Base-by-base conservation (phyloP, 345 rosid species). In the Eutrema japonicum region DNA sequence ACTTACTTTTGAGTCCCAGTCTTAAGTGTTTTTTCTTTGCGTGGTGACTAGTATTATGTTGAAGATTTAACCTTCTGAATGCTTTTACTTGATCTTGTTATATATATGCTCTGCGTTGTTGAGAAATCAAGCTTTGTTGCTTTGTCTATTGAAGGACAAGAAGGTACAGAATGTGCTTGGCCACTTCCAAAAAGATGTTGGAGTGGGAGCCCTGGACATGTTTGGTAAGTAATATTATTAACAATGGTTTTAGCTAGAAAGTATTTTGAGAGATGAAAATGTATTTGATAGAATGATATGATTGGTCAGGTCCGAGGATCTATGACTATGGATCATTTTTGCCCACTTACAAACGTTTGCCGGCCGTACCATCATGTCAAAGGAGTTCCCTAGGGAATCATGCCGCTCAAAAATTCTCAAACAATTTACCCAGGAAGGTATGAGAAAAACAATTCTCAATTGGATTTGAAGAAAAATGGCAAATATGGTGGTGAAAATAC, bases 241-340 rank as follows among this genome's bases (percentile, higher is more conserved):
- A 40, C 18, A 60, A 29, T 56, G 64, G 53, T 64, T 40, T 32
- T 42, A 8, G 47, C 6, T 13, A 41, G 58, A 45, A 27, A 43
- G 3, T 38, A 16, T 66, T 58, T 43, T 60, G 5, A 59, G 29
- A 11, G 64, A 56, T 49, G 56, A 48, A 30, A 52, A 42, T 70
- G 66, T 74, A 40, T 57, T 60, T 54, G 22, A 35, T 49, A 48
- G 42, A 66, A 18, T 71, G 62, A 50, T 64, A 74, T 79, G 56
- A 56, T 81, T 67, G 77, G 61, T 18, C 83, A 93, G 96, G 96
- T 79, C 70, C 89, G 36, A 81, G 47, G 64, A 80, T 69, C 78
- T 84, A 82, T 70, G 83, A 79, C 10, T 88, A 87, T 79, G 96
- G 98, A 70, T 83, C 96, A 22, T 93, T 93, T 82, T 80, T 93